phyloP scores from a whole-genome alignment of 2,329 filamentous ascomycete species.

The Cordyceps militaris region DNA sequence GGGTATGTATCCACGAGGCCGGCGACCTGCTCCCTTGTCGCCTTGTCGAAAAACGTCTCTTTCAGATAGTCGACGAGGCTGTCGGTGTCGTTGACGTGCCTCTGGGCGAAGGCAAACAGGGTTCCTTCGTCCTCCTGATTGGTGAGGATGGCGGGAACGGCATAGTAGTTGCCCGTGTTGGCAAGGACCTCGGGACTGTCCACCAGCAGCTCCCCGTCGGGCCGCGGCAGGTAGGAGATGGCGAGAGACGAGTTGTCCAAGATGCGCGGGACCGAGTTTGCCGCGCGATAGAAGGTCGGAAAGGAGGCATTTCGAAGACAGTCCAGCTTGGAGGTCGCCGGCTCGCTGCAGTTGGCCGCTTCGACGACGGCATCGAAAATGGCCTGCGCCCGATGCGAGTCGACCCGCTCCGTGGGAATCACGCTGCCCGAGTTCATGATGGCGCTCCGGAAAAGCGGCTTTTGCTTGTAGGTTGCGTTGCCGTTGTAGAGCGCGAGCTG shows the following conservation, averaged over 20 bases:
- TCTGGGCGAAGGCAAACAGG: conserved; percentile 62
- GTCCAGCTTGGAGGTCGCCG: background rate
- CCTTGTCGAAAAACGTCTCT: conserved; percentile 51
- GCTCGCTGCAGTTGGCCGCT: conserved; percentile 41
- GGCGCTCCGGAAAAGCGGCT: conserved; percentile 54
- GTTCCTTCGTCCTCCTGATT: conserved; percentile 78
- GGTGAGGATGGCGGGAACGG: conserved; percentile 52
- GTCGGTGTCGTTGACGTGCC: conserved; percentile 56
- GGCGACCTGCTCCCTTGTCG: conserved; percentile 43
- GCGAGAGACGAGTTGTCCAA: conserved; percentile 62
- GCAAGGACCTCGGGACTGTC: conserved; percentile 56
- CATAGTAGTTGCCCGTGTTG: conserved; percentile 39
- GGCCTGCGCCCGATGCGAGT: conserved; percentile 48
- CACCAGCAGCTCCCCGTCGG: conserved; percentile 57
- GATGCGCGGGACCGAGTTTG: conserved; percentile 62
- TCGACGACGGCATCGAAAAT: conserved; percentile 46
- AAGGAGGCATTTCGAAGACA: conserved; percentile 4
- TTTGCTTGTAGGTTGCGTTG: conserved; percentile 56
- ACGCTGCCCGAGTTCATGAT: conserved; percentile 58
- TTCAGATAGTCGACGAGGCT: conserved; percentile 56
- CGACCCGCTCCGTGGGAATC: conserved; percentile 44
- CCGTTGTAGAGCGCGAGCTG: conserved; percentile 57
- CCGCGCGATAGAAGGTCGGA: conserved; percentile 53
- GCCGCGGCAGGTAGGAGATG: conserved; percentile 67
- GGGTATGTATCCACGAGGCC: conserved; percentile 57